Evolutionary conservation across 306 rosid genomes (phyloP).

Genomic region (Neltuma alba): DNA sequence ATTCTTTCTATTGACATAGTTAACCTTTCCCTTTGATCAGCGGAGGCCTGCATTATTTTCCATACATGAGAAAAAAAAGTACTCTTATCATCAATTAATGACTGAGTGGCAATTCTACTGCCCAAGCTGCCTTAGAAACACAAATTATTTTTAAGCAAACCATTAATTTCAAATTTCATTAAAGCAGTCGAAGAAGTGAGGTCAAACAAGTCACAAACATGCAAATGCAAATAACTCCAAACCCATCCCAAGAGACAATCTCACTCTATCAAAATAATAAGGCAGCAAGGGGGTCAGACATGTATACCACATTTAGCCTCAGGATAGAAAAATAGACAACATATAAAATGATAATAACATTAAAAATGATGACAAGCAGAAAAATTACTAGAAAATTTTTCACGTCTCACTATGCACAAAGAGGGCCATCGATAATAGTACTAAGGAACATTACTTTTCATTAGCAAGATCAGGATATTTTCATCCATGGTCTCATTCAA

Average conservation of each 20-base stretch:
- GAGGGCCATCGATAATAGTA: conserved; percentile 2
- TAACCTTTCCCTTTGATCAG: conserved; percentile 76
- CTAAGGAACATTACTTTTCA: conserved; percentile 15
- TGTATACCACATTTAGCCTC: background rate
- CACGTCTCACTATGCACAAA: background rate
- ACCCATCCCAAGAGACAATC: conserved; percentile 9
- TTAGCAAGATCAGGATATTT: conserved; percentile 6
- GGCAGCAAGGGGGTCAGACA: background rate
- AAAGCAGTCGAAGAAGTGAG: background rate
- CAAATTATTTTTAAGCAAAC: background rate
- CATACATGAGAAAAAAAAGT: conserved; percentile 23
- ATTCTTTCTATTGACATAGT: conserved; percentile 84
- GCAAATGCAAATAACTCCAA: conserved; percentile 15
- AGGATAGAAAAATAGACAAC: background rate
- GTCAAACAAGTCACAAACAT: conserved; percentile 11
- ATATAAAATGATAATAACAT: background rate
- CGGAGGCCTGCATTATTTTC: conserved; percentile 61
- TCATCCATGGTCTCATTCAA: too few relatives aligned
- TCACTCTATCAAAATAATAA: conserved; percentile 16
- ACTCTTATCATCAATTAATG: conserved; percentile 7
- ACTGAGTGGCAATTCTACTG: conserved; percentile 12
- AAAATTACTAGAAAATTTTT: background rate
- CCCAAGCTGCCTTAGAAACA: conserved; percentile 15
- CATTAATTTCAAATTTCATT: conserved; percentile 22
- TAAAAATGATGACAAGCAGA: background rate